phyloP scores from a whole-genome alignment of 495 filamentous ascomycete genomes.

The Hypoxylon fragiforme region DNA sequence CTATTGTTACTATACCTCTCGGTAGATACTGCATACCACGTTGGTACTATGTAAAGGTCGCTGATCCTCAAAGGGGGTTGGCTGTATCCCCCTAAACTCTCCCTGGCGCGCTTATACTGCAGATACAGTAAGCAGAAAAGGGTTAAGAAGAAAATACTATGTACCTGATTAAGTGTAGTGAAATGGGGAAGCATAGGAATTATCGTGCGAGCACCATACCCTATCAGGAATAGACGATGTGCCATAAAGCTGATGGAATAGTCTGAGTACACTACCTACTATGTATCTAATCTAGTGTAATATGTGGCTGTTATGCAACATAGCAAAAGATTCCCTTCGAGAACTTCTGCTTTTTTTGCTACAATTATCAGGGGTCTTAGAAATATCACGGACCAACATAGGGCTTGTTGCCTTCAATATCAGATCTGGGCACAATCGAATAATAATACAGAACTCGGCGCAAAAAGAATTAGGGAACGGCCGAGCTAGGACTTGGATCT shows the following conservation, averaged over 20 bases:
- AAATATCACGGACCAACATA: constrained; percentile 26
- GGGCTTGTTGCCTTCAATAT: constrained; percentile 36
- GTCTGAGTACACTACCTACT: too few species aligned
- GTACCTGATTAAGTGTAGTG: constrained; percentile 16
- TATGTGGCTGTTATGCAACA: too few species aligned
- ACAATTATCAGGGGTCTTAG: not conserved
- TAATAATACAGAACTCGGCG: constrained; percentile 35
- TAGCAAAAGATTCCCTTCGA: too few species aligned
- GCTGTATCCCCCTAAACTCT: constrained; percentile 5
- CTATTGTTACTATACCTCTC: constrained; percentile 14
- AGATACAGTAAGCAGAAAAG: constrained; percentile 35
- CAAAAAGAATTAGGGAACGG: constrained; percentile 36
- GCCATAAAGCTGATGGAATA: not conserved
- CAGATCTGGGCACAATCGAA: constrained; percentile 39
- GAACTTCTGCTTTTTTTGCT: too few species aligned
- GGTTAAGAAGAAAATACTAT: constrained; percentile 24
- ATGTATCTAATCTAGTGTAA: too few species aligned
- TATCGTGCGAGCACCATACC: constrained; percentile 3
- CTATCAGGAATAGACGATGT: not conserved
- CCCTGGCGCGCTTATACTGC: constrained; percentile 19
- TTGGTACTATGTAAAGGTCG: constrained; percentile 10
- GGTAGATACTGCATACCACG: constrained; percentile 26
- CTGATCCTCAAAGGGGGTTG: constrained; percentile 10
- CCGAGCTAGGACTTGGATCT: constrained; percentile 35
- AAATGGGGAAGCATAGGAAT: not conserved